Conservation (phyloP, 2,329 filamentous ascomycete genomes). For the Trichoderma semiorbis region DNA sequence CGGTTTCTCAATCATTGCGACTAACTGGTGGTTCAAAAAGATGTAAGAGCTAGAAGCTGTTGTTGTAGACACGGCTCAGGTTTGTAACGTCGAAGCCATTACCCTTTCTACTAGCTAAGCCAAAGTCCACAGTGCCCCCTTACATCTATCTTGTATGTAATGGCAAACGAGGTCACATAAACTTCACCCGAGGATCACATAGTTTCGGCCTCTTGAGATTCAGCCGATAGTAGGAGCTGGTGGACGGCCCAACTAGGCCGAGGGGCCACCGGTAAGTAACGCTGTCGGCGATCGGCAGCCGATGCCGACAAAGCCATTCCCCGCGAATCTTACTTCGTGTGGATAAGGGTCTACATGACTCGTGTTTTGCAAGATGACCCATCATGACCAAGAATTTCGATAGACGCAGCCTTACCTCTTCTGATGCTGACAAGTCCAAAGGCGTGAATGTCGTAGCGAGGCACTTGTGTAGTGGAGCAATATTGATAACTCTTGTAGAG, state of each 20-base stretch:
- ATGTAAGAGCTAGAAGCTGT: not conserved
- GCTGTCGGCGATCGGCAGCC: not conserved
- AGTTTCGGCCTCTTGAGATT: not conserved
- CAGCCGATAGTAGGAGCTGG: not conserved
- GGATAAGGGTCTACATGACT: not conserved
- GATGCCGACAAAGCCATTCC: not conserved
- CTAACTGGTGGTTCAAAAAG: not conserved
- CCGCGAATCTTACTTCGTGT: not conserved
- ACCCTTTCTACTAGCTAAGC: not conserved
- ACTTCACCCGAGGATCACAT: not conserved
- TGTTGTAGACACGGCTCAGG: not conserved
- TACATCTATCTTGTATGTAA: not conserved
- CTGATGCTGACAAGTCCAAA: not conserved
- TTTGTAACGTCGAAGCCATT: not conserved
- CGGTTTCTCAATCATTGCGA: constrained; percentile 29
- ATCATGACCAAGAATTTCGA: not conserved
- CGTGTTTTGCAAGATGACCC: not conserved
- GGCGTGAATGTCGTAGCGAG: not conserved
- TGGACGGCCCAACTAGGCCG: not conserved
- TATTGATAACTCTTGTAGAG: not conserved
- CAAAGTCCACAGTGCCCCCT: not conserved
- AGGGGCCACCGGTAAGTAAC: not conserved
- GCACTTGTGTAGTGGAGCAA: not conserved
- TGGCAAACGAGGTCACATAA: not conserved
- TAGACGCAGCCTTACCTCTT: not conserved